Percentiles rank a stretch among this genome's conserved stretches.
phyloP scores from a whole-genome alignment of 495 filamentous ascomycete genomes.

The Aspergillus biplanus region DNA sequence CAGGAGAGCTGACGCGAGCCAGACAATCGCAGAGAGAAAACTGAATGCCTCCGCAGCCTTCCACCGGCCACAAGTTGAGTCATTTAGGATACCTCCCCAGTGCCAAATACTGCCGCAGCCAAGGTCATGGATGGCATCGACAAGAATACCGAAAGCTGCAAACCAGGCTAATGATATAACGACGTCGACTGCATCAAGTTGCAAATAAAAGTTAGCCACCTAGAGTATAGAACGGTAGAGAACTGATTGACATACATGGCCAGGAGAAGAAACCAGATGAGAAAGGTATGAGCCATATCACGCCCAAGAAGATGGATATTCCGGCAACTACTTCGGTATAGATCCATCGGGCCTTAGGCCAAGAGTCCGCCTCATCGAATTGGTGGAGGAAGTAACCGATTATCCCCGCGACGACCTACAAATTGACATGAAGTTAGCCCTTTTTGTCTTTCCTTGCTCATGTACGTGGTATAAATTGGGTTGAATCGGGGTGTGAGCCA shows the following conservation, averaged over 20 bases:
- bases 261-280: constrained; percentile 48
- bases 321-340: constrained; percentile 64
- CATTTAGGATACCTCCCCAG: constrained; percentile 47
- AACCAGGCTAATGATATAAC: constrained; percentile 66
- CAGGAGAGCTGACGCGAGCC: constrained; percentile 63
- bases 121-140: constrained; percentile 53
- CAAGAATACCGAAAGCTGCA: constrained; percentile 63
- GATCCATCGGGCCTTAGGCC: constrained; percentile 56
- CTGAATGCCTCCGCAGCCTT: constrained; percentile 69
- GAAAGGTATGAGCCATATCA: constrained; percentile 61
- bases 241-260: constrained; percentile 36
- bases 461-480: neutral
- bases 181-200: constrained; percentile 50
- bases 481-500: constrained; percentile 7
- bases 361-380: constrained; percentile 34
- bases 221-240: constrained; percentile 11
- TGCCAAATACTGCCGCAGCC: constrained; percentile 59
- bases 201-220: constrained; percentile 7
- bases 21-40: constrained; percentile 68
- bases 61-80: constrained; percentile 58
- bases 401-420: constrained; percentile 58
- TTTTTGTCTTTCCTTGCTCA: neutral
- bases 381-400: constrained; percentile 56
- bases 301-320: constrained; percentile 52
- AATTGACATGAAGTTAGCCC: neutral